Percentiles rank a stretch among this genome's conserved stretches.
These are phyloP conservation scores for Lecanicillium sp. DNA, from an alignment of 2,329 filamentous ascomycete species.

Conservation along the genomic window DNA sequence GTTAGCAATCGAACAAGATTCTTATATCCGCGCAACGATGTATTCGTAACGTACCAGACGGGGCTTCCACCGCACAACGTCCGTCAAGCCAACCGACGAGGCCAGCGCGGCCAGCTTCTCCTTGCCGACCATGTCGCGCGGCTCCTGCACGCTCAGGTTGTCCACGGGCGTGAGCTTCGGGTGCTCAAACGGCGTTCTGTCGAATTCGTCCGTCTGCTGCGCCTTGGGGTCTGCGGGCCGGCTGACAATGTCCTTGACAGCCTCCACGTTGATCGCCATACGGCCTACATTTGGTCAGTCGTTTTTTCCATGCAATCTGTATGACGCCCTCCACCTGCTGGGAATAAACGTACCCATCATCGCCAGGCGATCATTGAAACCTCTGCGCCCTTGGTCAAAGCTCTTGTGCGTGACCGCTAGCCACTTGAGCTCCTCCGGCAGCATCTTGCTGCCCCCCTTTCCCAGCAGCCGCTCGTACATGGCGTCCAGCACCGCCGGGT, in stretches of 20 bases:
- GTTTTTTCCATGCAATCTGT: no score
- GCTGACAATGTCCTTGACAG: slow-evolving; percentile 33
- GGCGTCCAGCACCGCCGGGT: slow-evolving; percentile 66
- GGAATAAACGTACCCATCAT: slow-evolving; percentile 75
- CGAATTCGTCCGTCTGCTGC: slow-evolving; percentile 39
- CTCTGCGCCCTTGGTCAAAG: slow-evolving; percentile 89
- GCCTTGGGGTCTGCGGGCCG: slow-evolving; percentile 24
- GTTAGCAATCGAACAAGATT: slow-evolving; percentile 5
- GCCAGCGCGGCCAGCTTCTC: slow-evolving; percentile 63
- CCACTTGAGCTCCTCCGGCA: slow-evolving; percentile 94
- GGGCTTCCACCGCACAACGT: slow-evolving; percentile 85
- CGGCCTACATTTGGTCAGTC: slow-evolving; percentile 18
- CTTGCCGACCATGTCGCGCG: slow-evolving; percentile 57
- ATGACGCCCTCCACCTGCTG: no score
- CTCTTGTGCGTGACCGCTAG: slow-evolving; percentile 96
- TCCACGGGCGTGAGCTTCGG: slow-evolving; percentile 65
- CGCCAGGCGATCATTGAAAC: slow-evolving; percentile 91
- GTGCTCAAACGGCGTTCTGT: slow-evolving; percentile 62
- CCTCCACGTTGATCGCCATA: slow-evolving; percentile 33
- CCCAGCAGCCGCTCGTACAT: slow-evolving; percentile 76
- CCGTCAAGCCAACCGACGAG: slow-evolving; percentile 60
- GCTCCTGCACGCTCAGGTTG: slow-evolving; percentile 58
- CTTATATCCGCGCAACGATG: no score
- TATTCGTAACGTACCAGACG: slow-evolving; percentile 58
- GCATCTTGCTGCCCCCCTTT: slow-evolving; percentile 60